These are phyloP conservation scores for Colletotrichum sp. DNA, from an alignment of 2,329 filamentous ascomycete genomes.

Conservation along the genomic window DNA sequence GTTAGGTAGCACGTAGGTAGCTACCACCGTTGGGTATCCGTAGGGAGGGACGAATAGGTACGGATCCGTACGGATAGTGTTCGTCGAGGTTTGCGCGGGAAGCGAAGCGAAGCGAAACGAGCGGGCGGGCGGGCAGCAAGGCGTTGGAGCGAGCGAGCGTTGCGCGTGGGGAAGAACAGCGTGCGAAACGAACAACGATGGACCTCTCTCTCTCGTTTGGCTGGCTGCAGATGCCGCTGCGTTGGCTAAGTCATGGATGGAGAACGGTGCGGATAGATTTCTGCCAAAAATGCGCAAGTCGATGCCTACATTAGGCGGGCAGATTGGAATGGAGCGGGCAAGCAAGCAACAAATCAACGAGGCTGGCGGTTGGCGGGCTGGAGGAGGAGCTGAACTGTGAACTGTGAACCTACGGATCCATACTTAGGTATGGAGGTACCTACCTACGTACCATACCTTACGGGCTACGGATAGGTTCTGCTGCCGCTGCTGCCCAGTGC, in stretches of 20 bases:
- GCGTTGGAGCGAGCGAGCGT: not conserved
- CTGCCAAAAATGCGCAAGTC: not conserved
- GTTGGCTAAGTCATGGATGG: not conserved
- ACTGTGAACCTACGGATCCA: not conserved
- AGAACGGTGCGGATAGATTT: not conserved
- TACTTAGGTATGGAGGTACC: not conserved
- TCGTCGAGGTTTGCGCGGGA: conserved; percentile 15
- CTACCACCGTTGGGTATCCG: not conserved
- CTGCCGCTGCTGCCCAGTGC: not conserved
- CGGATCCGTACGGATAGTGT: not conserved
- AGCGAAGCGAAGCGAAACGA: not conserved
- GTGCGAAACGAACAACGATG: not conserved
- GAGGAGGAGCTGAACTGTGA: not conserved
- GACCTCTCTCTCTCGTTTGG: not conserved
- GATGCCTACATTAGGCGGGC: not conserved
- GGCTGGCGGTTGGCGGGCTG: not conserved
- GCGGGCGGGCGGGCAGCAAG: not conserved
- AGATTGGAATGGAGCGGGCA: not conserved
- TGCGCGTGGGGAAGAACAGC: conserved; percentile 9
- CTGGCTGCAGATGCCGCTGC: not conserved
- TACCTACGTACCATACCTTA: no score
- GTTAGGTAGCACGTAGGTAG: not conserved
- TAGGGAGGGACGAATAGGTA: not conserved
- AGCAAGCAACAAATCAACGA: conserved; percentile 5
- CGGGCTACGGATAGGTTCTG: not conserved